phyloP scores from a whole-genome alignment of 2,329 filamentous ascomycete genomes.

The Chrysoporthe deuterocubensis region DNA sequence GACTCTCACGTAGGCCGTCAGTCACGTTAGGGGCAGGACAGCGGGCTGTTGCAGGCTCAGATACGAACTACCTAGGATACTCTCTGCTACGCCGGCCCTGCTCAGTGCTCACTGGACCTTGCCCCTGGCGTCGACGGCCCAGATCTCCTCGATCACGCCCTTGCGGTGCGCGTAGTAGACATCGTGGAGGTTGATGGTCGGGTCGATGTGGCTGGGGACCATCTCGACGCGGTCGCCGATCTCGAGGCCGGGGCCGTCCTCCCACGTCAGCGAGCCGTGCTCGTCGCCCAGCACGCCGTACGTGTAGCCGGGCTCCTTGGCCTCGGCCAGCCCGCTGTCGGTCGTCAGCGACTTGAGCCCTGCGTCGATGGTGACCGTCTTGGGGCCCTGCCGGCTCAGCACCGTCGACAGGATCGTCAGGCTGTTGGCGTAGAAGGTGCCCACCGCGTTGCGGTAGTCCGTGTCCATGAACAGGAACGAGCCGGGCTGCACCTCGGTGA shows the following conservation, averaged over 20 bases:
- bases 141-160: conserved; percentile 54
- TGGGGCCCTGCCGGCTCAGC: conserved; percentile 49
- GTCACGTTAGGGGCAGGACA: no score
- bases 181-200: conserved; percentile 57
- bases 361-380: conserved; percentile 51
- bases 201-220: conserved; percentile 59
- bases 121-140: conserved; percentile 54
- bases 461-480: conserved; percentile 63
- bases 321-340: conserved; percentile 55
- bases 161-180: conserved; percentile 54
- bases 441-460: conserved; percentile 58
- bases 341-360: conserved; percentile 56
- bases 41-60: no score
- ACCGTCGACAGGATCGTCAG: conserved; percentile 54
- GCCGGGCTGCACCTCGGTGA: conserved; percentile 59
- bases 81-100: background rate
- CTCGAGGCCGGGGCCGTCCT: conserved; percentile 41
- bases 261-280: conserved; percentile 52
- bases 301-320: conserved; percentile 46
- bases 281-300: conserved; percentile 54
- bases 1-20: no score
- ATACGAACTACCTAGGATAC: no score
- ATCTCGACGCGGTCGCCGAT: conserved; percentile 55
- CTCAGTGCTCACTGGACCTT: conserved; percentile 49
- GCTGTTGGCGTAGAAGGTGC: conserved; percentile 52